Base-by-base conservation (phyloP, 345 rosid species). In the Eucalyptus curtisii region DNA sequence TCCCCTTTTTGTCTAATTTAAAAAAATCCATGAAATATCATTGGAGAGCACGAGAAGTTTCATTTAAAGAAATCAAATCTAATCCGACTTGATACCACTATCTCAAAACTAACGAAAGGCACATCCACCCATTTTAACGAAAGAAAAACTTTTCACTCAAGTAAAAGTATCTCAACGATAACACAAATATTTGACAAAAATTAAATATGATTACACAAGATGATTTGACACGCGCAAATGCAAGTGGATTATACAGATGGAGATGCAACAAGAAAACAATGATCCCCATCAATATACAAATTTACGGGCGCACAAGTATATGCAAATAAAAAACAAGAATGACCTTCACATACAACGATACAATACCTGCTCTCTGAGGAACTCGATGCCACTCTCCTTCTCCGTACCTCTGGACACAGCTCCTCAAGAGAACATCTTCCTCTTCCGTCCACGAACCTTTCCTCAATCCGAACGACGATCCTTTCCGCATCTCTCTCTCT, bases 401-500 rank as follows among this genome's bases (percentile, higher is more conserved):
- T 12, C 95, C 95, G 87, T 90, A 89, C 44, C 49, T 66, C 30
- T 86, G 91, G 59, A 92, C 59, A 90, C 95, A 92, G 17, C 89
- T 86, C 84, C 90, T 90, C 27, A 94, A 90, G 45, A 92, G 95
- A 68, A 40, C 66, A 52, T 94, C 96, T 93, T 94, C 96, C 87
- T 92, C 94, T 76, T 87, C 87, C 17, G 93, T 92, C 95, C 95
- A 94, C 44, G 93, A 88, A 50, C 94, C 95, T 92, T 93, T 95
- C 61, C 92, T 92, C 52, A 95, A 47, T 20, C 91, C 90, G 6
- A 86, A 11, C 4, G 37, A 55, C 8, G 89, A 40, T 7, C 87
- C 85, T 86, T 82, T 90, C 94, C 89, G 92, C 45, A 86, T 55
- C 66, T 59, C 66, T 59, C 66, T 59, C 66, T 50, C 52, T 49